phyloP scores from a whole-genome alignment of 1,139 yeast species.

The Hanseniaspora gamundiae region DNA sequence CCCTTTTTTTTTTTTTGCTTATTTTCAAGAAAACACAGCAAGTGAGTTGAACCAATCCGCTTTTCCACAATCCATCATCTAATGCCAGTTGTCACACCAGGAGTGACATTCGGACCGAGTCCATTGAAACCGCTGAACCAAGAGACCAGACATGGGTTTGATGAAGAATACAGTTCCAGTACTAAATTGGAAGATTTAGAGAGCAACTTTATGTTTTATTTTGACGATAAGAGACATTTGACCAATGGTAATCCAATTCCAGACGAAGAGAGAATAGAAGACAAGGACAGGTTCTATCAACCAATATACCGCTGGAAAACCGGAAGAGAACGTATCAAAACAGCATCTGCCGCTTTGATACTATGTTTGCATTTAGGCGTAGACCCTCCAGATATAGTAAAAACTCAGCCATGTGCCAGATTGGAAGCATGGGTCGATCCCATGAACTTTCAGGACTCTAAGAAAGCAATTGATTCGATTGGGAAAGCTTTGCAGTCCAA shows the following conservation, averaged over 20 bases:
- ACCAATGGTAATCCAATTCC: constrained; percentile 82
- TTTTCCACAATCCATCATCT: too few relatives aligned
- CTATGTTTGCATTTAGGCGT: constrained; percentile 87
- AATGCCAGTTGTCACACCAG: neutral
- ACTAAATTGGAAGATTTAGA: constrained; percentile 56
- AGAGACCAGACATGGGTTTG: constrained; percentile 71
- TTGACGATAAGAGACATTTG: constrained; percentile 81
- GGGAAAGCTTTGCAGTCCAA: constrained; percentile 82
- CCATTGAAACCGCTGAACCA: constrained; percentile 36
- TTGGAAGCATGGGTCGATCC: constrained; percentile 95
- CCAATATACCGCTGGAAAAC: constrained; percentile 84
- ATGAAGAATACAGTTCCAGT: constrained; percentile 49
- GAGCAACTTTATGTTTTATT: constrained; percentile 64
- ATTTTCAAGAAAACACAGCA: neutral
- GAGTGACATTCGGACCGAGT: neutral
- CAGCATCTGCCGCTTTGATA: constrained; percentile 89
- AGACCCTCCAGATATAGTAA: constrained; percentile 92
- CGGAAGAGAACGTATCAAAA: constrained; percentile 81
- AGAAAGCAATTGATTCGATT: constrained; percentile 83
- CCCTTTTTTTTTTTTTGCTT: neutral
- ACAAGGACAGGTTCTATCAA: constrained; percentile 43
- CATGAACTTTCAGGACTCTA: constrained; percentile 66
- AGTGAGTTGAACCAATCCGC: too few relatives aligned
- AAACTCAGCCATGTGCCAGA: constrained; percentile 89
- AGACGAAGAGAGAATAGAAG: constrained; percentile 34